Conservation (phyloP, 768 basidiomycete genomes). For the Leccinellum rugosiceps region DNA sequence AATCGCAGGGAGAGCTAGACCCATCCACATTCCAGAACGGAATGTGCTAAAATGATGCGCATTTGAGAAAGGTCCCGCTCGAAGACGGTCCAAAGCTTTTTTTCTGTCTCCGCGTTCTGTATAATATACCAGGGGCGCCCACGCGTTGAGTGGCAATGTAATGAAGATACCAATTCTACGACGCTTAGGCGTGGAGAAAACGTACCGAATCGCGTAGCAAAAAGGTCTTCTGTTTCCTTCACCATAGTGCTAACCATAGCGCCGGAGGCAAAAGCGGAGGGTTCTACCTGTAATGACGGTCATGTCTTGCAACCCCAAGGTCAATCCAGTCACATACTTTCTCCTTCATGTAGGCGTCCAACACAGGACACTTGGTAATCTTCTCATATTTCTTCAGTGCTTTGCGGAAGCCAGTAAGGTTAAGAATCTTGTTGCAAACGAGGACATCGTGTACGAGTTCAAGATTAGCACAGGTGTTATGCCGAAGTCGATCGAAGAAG, state of each 20-base stretch:
- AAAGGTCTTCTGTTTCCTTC: constrained; percentile 72
- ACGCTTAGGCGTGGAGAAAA: background rate
- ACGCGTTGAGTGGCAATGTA: background rate
- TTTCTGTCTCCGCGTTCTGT: constrained; percentile 72
- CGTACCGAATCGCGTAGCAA: constrained; percentile 75
- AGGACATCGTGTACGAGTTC: background rate
- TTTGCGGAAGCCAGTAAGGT: constrained; percentile 86
- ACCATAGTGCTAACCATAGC: constrained; percentile 62
- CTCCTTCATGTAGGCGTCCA: constrained; percentile 77
- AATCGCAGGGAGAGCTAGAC: constrained; percentile 68
- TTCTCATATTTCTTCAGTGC: constrained; percentile 87
- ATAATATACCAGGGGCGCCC: background rate
- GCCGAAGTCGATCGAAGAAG: background rate
- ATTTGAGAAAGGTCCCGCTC: constrained; percentile 48
- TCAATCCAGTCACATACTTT: constrained; percentile 42
- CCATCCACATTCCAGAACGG: constrained; percentile 68
- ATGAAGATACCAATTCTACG: background rate
- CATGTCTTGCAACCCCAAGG: background rate
- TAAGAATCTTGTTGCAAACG: constrained; percentile 56
- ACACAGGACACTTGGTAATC: constrained; percentile 65
- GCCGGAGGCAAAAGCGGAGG: constrained; percentile 64
- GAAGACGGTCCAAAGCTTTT: constrained; percentile 65
- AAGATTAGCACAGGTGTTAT: background rate
- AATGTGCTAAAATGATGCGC: constrained; percentile 76
- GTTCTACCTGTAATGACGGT: constrained; percentile 49